Conservation (phyloP, 345 rosid species). For the Pseudoturritis turrita region DNA sequence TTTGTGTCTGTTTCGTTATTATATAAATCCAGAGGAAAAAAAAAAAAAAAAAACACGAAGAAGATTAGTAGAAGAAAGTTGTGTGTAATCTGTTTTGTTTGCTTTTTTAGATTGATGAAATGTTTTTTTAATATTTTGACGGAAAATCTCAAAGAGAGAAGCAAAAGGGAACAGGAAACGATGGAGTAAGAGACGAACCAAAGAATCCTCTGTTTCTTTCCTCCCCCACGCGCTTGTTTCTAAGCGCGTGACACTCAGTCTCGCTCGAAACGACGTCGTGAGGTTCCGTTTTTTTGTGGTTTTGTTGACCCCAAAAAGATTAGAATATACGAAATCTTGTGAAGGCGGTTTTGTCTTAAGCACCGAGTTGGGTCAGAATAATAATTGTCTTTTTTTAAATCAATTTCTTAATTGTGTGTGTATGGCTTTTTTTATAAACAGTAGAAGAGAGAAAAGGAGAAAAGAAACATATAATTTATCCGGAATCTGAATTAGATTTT, state of each 20-base stretch:
- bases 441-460: no score
- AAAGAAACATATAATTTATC: no score
- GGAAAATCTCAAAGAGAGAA: conserved; percentile 17
- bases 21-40: conserved; percentile 9
- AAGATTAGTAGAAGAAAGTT: neutral
- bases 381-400: neutral
- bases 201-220: conserved; percentile 37
- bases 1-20: conserved; percentile 1
- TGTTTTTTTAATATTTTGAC: neutral
- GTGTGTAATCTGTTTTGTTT: conserved; percentile 1
- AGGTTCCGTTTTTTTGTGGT: neutral
- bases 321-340: conserved; percentile 35
- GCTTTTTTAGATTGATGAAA: neutral
- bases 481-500: no score
- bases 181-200: conserved; percentile 40
- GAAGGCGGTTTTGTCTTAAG: conserved; percentile 32
- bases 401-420: neutral
- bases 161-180: conserved; percentile 36
- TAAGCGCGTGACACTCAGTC: neutral
- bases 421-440: no score
- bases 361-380: conserved; percentile 11
- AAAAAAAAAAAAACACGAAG: neutral
- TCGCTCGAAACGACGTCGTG: conserved; percentile 1
- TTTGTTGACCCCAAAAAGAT: conserved; percentile 19
- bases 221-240: conserved; percentile 3